Conservation (phyloP, 2,329 filamentous ascomycete genomes). For the Tricladium varicosporioides region DNA sequence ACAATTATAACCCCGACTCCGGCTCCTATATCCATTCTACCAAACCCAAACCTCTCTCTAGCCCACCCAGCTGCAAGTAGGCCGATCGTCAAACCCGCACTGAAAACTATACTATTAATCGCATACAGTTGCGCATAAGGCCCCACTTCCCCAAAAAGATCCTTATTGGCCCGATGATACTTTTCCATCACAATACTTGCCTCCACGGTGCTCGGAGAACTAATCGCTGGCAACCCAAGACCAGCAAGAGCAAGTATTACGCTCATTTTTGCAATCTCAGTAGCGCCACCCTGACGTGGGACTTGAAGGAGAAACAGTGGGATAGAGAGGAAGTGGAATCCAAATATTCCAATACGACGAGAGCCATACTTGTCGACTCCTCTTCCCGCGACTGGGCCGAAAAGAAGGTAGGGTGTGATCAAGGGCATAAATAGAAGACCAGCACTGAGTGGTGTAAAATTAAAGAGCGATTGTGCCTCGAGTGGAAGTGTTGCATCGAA, state of each 20-base stretch:
- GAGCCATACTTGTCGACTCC: constrained; percentile 39
- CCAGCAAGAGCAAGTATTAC: constrained; percentile 47
- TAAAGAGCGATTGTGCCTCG: background rate
- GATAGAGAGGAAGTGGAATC: constrained; percentile 25
- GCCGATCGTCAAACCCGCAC: constrained; percentile 56
- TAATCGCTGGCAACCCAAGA: constrained; percentile 51
- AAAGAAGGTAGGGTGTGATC: constrained; percentile 1
- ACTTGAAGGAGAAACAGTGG: constrained; percentile 40
- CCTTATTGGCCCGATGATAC: constrained; percentile 53
- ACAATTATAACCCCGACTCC: too few species aligned
- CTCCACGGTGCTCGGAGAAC: constrained; percentile 55
- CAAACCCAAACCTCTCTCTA: constrained; percentile 52
- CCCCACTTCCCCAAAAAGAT: constrained; percentile 52
- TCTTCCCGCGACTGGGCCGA: constrained; percentile 32
- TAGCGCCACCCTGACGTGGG: constrained; percentile 37
- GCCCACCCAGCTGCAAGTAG: constrained; percentile 54
- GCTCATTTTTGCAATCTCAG: constrained; percentile 45
- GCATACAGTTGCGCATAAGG: constrained; percentile 67
- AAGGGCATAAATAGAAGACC: constrained; percentile 7
- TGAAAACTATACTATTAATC: constrained; percentile 62
- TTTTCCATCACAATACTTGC: constrained; percentile 48
- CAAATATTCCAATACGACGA: constrained; percentile 34
- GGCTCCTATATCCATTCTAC: constrained; percentile 34
- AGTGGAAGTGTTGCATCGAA: constrained; percentile 24
- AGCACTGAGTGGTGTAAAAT: constrained; percentile 1